A percentile compares a stretch with the other conserved stretches of the same genome.
These are phyloP conservation scores for Colletotrichum cereale DNA, from an alignment of 2,329 filamentous ascomycete genomes.

Conservation along the genomic window DNA sequence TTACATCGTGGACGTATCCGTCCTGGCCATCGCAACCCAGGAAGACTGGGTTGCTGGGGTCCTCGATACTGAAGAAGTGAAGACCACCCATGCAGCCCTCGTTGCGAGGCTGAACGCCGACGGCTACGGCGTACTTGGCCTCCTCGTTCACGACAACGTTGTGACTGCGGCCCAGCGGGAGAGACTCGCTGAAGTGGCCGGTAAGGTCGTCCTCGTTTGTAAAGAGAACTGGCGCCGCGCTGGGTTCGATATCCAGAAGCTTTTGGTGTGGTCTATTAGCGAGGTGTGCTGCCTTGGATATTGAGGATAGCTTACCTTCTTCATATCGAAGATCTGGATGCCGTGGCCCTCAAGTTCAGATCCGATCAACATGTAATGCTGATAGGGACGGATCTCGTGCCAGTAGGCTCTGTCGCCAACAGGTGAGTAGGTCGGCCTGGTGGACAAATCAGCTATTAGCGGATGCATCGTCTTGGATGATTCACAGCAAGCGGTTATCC, in stretches of 20 bases:
- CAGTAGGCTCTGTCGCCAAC: conserved; percentile 44
- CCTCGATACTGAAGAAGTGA: conserved; percentile 66
- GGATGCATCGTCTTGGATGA: neutral
- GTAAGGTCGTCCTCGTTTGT: conserved; percentile 47
- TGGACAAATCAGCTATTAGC: neutral
- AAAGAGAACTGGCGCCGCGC: conserved; percentile 48
- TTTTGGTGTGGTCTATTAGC: neutral
- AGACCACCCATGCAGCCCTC: conserved; percentile 60
- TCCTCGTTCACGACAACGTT: conserved; percentile 64
- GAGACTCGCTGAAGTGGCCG: conserved; percentile 45
- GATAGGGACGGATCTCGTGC: conserved; percentile 53
- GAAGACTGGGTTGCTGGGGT: conserved; percentile 62
- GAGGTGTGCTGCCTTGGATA: neutral
- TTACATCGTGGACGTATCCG: conserved; percentile 66
- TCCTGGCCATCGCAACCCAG: conserved; percentile 65
- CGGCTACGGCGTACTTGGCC: conserved; percentile 57
- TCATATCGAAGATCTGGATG: conserved; percentile 73
- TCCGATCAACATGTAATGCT: conserved; percentile 51
- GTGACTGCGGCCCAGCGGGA: conserved; percentile 57
- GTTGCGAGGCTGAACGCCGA: conserved; percentile 51
- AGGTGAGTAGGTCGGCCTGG: conserved; percentile 37
- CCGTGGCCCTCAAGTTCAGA: conserved; percentile 61
- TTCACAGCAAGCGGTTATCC: neutral
- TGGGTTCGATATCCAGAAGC: conserved; percentile 57
- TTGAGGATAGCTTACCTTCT: conserved; percentile 48